Evolutionary conservation across 495 filamentous ascomycete genomes (phyloP).

Genomic region (Penicillium macrosclerotiorum): DNA sequence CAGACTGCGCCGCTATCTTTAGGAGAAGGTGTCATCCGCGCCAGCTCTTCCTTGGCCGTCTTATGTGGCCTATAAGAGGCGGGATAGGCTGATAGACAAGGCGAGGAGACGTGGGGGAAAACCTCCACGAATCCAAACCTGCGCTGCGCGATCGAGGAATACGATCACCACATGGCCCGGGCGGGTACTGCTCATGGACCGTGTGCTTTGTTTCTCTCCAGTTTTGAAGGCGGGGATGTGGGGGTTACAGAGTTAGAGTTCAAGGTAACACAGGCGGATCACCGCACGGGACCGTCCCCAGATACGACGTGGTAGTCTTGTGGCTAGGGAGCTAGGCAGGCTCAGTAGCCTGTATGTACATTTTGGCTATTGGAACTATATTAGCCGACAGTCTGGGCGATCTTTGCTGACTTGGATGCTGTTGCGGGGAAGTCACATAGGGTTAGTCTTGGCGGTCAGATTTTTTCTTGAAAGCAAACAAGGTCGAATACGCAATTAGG

Average conservation of each 20-base stretch:
- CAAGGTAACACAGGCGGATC: constrained; percentile 2
- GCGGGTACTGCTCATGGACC: neutral
- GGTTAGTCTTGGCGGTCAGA: constrained; percentile 8
- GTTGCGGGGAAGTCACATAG: constrained; percentile 9
- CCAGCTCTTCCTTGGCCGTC: constrained; percentile 9
- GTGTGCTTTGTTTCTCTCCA: neutral
- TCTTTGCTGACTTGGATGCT: constrained; percentile 6
- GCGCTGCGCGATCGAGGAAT: neutral
- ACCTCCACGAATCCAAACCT: constrained; percentile 24
- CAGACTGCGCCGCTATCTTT: neutral
- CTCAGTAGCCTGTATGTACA: neutral
- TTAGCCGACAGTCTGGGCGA: constrained; percentile 1
- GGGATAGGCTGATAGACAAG: constrained; percentile 1
- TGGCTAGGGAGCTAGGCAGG: neutral
- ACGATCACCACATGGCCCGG: constrained; percentile 5
- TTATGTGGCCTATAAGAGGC: constrained; percentile 9
- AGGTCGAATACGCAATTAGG: no score
- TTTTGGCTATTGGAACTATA: neutral
- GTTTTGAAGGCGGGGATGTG: constrained; percentile 12
- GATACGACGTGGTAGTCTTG: constrained; percentile 1
- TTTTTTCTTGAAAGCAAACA: no score
- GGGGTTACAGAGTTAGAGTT: constrained; percentile 9
- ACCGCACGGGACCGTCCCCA: neutral
- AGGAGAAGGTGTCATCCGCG: constrained; percentile 6
- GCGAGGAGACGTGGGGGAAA: constrained; percentile 8